Base-by-base conservation (phyloP, 2,329 filamentous ascomycete species). In the Fusarium sp. region DNA sequence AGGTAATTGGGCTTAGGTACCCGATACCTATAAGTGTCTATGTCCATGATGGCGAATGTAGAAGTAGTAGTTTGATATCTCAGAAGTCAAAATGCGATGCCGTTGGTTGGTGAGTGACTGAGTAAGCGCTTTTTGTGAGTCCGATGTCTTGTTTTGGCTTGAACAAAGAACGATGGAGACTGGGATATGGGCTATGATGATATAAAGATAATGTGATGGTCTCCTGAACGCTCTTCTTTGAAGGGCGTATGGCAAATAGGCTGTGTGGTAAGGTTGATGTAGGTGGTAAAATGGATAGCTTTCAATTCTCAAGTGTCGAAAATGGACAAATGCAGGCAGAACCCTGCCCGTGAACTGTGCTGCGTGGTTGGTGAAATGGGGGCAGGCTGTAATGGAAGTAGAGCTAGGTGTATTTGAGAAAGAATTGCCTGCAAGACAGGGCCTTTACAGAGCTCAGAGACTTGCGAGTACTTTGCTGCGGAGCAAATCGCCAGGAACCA, bases 1-100 rank as follows among this genome's bases (percentile, higher is more conserved):
- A 89, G 79, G 68, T 89, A 89, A 75, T 89, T 89, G 37, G 87
- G 85, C 74, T 84, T 87, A 35, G 86, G 86, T 9, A 84, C 81
- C 72, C 83, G 82, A 66, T 83, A 84, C 63, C 80, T 80, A 78
- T 87, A 88, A 37, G 81, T 76, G 71, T 84, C 78, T 72, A 79
- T 78, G 67, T 84, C 72, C 76, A 78, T 76, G 65, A 32, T 62
- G 55, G 65, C 33, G 50, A 26, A 56, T 45, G 46, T 44, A 66
- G 32, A 52, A 37, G 24, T 33, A 37, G 50, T 44, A 22, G 40
- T 26, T 48, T 46, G 28, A 32, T 46, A 47, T 15, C 19, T 56
- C 39, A 41, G 35, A 51, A 35, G 45, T 28, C 35, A n/a, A 26
- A 35, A 40, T 20, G 51, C 37, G 47, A 58, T 56, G 47, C 45